phyloP scores from a whole-genome alignment of 2,329 filamentous ascomycete species.

The Arachnomyces sp. region DNA sequence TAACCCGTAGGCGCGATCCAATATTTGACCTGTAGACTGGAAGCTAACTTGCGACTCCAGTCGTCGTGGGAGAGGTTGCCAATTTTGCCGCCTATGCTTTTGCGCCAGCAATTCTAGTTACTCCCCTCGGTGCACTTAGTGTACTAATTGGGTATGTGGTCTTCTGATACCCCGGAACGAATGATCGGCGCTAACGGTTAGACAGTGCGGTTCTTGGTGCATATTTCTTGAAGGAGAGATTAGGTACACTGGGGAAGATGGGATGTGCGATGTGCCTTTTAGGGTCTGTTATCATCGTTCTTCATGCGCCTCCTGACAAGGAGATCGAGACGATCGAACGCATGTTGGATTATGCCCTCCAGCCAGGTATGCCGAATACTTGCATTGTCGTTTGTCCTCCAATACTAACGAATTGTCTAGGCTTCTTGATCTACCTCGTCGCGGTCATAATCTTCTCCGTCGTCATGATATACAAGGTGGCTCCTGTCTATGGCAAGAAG shows the following conservation, averaged over 20 bases:
- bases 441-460: conserved; percentile 73
- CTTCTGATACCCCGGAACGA: not conserved
- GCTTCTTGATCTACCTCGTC: conserved; percentile 79
- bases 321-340: conserved; percentile 86
- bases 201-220: conserved; percentile 76
- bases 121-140: conserved; percentile 83
- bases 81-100: conserved; percentile 99
- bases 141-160: conserved; percentile 68
- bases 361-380: conserved; percentile 59
- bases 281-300: conserved; percentile 91
- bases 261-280: conserved; percentile 95
- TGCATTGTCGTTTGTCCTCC: conserved; percentile 17
- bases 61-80: conserved; percentile 86
- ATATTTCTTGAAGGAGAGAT: conserved; percentile 83
- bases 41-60: conserved; percentile 37
- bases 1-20: conserved; percentile 57
- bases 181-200: conserved; percentile 1
- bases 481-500: conserved; percentile 81
- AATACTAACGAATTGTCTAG: conserved; percentile 39
- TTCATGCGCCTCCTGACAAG: conserved; percentile 91
- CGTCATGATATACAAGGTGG: conserved; percentile 94
- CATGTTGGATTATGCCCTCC: conserved; percentile 81
- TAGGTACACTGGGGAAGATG: conserved; percentile 85
- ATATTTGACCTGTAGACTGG: no score
- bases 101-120: conserved; percentile 96